A percentile compares a stretch with the other conserved stretches of the same genome.
Conservation (phyloP, 1,284 basidiomycete genomes). For the Phenoliferia sp. region DNA sequence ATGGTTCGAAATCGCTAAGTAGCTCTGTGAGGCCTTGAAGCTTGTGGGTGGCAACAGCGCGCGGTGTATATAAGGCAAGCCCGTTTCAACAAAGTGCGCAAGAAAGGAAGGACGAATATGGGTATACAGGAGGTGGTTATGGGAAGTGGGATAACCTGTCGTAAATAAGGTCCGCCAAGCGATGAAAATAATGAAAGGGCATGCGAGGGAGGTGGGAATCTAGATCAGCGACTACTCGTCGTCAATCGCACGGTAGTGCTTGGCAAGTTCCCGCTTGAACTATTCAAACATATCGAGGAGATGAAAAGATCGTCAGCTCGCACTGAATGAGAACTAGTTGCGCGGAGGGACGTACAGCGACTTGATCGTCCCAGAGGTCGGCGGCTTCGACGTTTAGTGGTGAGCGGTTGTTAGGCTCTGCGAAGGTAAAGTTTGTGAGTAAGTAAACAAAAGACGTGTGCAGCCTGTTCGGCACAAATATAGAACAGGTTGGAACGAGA, state of each 20-base stretch:
- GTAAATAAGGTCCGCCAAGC: too few relatives aligned
- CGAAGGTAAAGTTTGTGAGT: neutral
- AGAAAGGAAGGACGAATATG: too few relatives aligned
- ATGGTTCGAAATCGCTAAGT: too few relatives aligned
- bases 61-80: too few relatives aligned
- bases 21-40: too few relatives aligned
- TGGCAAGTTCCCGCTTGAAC: conserved; percentile 66
- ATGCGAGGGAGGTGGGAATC: too few relatives aligned
- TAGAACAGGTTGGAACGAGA: neutral
- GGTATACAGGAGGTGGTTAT: too few relatives aligned
- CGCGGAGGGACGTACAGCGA: conserved; percentile 48
- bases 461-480: neutral
- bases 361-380: conserved; percentile 59
- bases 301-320: neutral
- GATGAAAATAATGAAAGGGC: too few relatives aligned
- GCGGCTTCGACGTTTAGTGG: conserved; percentile 79
- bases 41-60: too few relatives aligned
- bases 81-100: too few relatives aligned
- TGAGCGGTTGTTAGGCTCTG: conserved; percentile 83
- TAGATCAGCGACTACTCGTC: conserved; percentile 61
- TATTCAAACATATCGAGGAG: conserved; percentile 22
- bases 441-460: neutral
- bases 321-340: neutral
- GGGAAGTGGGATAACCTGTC: too few relatives aligned
- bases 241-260: conserved; percentile 59